Conservation (phyloP, 1,284 basidiomycete species). For the Rhodotorula sp. region DNA sequence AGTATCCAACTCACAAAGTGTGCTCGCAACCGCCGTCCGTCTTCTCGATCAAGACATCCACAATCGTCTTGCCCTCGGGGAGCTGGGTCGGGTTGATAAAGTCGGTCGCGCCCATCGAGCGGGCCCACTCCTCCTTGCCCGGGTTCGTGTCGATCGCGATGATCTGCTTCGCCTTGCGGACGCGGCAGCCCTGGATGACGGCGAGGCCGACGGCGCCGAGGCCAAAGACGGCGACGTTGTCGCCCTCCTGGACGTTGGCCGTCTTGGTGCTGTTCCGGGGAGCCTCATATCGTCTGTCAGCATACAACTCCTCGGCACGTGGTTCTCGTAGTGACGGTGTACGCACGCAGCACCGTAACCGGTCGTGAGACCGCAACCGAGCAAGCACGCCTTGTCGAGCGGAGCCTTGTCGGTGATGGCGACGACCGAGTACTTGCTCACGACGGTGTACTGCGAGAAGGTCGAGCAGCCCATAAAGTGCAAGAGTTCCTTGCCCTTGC, state of each 20-base stretch:
- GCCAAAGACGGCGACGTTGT: constrained; percentile 84
- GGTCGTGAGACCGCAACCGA: constrained; percentile 69
- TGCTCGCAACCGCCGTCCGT: constrained; percentile 97
- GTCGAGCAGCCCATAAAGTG: constrained; percentile 99
- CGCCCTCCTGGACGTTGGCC: constrained; percentile 51
- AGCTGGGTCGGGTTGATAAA: constrained; percentile 84
- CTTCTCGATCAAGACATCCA: constrained; percentile 84
- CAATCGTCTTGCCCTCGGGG: constrained; percentile 74
- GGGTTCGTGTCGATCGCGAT: constrained; percentile 88
- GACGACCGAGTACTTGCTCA: constrained; percentile 95
- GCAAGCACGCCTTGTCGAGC: constrained; percentile 87
- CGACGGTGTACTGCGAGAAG: constrained; percentile 98
- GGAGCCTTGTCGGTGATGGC: constrained; percentile 78
- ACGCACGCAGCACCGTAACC: constrained; percentile 86
- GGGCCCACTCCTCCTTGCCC: constrained; percentile 80
- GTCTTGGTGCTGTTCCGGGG: constrained; percentile 53
- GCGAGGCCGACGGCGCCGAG: constrained; percentile 95
- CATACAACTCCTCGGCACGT: constrained; percentile 28
- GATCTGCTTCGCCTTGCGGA: constrained; percentile 78
- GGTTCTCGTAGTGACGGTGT: background rate
- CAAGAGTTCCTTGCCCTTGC: constrained; percentile 72
- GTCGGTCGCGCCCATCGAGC: constrained; percentile 94
- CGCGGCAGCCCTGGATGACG: constrained; percentile 76
- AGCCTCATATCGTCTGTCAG: constrained; percentile 16
- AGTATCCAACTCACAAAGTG: constrained; percentile 61